Conservation (phyloP, 345 rosid genomes). For the Citrus trifoliata region DNA sequence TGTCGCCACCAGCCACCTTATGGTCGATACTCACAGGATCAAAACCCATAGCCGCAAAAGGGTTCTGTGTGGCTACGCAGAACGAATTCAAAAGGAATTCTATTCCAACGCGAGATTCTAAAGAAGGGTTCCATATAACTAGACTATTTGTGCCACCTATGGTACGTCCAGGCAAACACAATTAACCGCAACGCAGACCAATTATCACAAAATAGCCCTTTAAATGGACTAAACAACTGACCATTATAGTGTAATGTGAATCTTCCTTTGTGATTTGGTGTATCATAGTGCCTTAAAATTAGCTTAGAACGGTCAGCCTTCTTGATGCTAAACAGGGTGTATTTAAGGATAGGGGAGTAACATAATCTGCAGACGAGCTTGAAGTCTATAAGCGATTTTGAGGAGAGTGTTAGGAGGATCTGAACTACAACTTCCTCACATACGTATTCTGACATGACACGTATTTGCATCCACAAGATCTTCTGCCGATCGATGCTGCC, state of each 20-base stretch:
- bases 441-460: not conserved
- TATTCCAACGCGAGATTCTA: not conserved
- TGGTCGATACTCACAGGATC: conserved; percentile 13
- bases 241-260: not conserved
- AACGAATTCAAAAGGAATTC: not conserved
- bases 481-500: too few relatives aligned
- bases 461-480: not conserved
- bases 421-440: not conserved
- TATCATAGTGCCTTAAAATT: not conserved
- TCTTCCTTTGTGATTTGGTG: not conserved
- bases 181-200: not conserved
- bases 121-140: conserved; percentile 6
- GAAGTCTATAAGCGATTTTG: not conserved
- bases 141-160: not conserved
- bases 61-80: not conserved
- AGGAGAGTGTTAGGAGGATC: not conserved
- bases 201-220: not conserved
- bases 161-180: not conserved
- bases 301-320: not conserved
- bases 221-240: not conserved
- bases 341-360: not conserved
- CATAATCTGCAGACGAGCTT: conserved; percentile 1
- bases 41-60: conserved; percentile 3
- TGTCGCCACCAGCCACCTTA: conserved; percentile 35
- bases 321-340: not conserved